These are phyloP conservation scores for Corrigiola litoralis DNA, from an alignment of 179 eudicot genomes.

Conservation along the genomic window DNA sequence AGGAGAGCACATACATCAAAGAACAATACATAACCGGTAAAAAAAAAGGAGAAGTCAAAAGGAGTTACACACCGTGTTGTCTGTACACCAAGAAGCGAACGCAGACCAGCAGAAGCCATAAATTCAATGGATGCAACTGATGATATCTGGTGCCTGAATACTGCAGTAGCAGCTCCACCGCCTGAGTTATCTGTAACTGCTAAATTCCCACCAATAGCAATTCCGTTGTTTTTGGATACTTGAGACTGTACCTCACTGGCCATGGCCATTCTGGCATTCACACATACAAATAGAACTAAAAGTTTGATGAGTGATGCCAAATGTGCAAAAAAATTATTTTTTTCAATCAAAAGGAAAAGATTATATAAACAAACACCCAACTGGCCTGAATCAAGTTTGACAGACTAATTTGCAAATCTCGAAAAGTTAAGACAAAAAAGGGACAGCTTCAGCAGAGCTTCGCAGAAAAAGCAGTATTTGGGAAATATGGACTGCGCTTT, in stretches of 20 bases:
- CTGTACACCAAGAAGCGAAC: constrained; percentile 74
- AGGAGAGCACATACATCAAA: background rate
- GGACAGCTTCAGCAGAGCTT: too few species aligned
- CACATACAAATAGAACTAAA: background rate
- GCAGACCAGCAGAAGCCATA: constrained; percentile 81
- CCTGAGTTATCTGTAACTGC: constrained; percentile 72
- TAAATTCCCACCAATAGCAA: constrained; percentile 89
- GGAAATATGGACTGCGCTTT: too few species aligned
- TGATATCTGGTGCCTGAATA: constrained; percentile 73
- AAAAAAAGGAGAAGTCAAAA: background rate
- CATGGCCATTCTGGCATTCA: constrained; percentile 79
- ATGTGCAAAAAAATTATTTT: background rate
- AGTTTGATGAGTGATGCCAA: background rate
- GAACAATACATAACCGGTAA: background rate
- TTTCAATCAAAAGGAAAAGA: background rate
- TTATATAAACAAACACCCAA: too few species aligned
- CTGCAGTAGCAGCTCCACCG: constrained; percentile 67
- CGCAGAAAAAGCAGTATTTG: background rate
- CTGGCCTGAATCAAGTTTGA: too few species aligned
- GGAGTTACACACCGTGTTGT: constrained; percentile 57
- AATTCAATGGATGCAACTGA: constrained; percentile 62
- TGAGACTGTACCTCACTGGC: constrained; percentile 86
- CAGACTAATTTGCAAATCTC: too few species aligned
- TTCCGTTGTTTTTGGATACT: constrained; percentile 56
- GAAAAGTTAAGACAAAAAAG: too few species aligned